These are phyloP conservation scores for Pestalotiopsis sp. DNA, from an alignment of 2,329 filamentous ascomycete species.

Conservation along the genomic window DNA sequence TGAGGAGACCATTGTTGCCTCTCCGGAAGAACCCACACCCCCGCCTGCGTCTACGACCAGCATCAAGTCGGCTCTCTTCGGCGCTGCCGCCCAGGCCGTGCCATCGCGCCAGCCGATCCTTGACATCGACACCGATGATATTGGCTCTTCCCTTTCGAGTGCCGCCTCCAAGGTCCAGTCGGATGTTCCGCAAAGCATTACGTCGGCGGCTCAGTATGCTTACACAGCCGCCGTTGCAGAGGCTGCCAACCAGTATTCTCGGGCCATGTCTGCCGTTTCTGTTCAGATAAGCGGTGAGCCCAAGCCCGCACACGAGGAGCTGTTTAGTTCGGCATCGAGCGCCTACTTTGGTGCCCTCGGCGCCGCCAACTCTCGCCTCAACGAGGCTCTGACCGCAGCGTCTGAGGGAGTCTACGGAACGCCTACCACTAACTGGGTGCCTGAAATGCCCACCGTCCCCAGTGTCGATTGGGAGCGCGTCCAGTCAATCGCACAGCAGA, in stretches of 20 bases:
- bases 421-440: conserved; percentile 42
- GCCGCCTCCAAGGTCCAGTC: conserved; percentile 36
- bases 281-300: conserved; percentile 69
- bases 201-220: conserved; percentile 52
- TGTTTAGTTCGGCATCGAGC: conserved; percentile 68
- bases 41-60: conserved; percentile 25
- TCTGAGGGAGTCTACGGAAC: conserved; percentile 53
- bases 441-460: conserved; percentile 36
- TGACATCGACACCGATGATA: conserved; percentile 42
- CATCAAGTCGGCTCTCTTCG: conserved; percentile 52
- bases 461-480: conserved; percentile 51
- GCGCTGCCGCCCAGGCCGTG: conserved; percentile 53
- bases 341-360: conserved; percentile 69
- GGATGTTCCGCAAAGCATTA: conserved; percentile 39
- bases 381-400: conserved; percentile 56
- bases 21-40: conserved; percentile 25
- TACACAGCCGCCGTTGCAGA: conserved; percentile 68
- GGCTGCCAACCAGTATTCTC: conserved; percentile 69
- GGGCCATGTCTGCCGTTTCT: conserved; percentile 69
- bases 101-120: conserved; percentile 51
- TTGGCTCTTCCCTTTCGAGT: conserved; percentile 39
- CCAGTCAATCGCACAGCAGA: conserved; percentile 69
- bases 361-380: conserved; percentile 61
- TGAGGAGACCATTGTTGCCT: conserved; percentile 36
- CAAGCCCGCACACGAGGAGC: conserved; percentile 69